Evolutionary conservation across 2,329 filamentous ascomycete species (phyloP), one percentile per base, ranked within the genome.

Genomic region (Thelonectria rubi): DNA sequence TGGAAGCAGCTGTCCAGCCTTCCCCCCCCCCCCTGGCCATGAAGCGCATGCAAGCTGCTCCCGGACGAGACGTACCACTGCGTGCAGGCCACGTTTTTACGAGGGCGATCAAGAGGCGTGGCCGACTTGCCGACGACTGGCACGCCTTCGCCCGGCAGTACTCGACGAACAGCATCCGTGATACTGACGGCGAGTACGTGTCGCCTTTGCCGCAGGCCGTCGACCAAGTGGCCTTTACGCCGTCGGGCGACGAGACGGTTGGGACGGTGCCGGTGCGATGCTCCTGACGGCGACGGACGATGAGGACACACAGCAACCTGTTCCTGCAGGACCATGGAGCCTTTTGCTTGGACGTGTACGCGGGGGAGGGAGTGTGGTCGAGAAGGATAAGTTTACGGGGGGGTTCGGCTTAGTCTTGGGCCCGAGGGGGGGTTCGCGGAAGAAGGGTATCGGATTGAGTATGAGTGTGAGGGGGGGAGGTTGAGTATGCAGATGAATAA

Each of bases 71-170:
- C n/a, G n/a, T n/a, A n/a, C n/a, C n/a, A n/a, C n/a, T n/a, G n/a
- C n/a, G n/a, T n/a, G n/a, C n/a, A n/a, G n/a, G n/a, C n/a, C n/a
- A n/a, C n/a, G n/a, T n/a, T n/a, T n/a, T n/a, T n/a, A n/a, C n/a
- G n/a, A n/a, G n/a, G n/a, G n/a, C n/a, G n/a, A n/a, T n/a, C n/a
- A n/a, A n/a, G n/a, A n/a, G n/a, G n/a, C 24, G 4, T 7, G 24
- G 24, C 24, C 24, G 7, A 24, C 24, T 7, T 15, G 48, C 32
- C 18, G 47, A 57, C 21, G 53, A 61, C 34, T 61, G 56, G 18
- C 51, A 47, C 14, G 14, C 26, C 34, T 61, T 61, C 37, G 58
- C 47, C 8, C 43, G 18, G 18, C 39, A 48, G n/a, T 61, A 56
- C 42, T 47, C 53, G 12, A 49, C 43, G 39, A 51, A 53, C 5